Percentiles rank a stretch among this genome's conserved stretches.
Conservation (phyloP, 2,329 filamentous ascomycete species). For the Botryosphaeria agaves region DNA sequence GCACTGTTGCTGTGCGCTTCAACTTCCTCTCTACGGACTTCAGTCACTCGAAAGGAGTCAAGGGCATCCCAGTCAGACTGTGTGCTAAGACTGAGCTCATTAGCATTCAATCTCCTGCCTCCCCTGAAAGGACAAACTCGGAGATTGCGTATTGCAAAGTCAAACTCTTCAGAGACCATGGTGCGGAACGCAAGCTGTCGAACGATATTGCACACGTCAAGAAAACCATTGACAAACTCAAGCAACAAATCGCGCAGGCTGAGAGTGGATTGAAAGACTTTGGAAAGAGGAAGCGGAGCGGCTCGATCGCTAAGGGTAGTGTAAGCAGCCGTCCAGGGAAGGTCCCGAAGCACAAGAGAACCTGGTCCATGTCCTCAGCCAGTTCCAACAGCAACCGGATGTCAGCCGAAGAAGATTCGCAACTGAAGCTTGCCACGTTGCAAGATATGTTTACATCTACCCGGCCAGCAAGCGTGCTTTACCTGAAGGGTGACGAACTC, state of each 20-base stretch:
- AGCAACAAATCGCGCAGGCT: constrained; percentile 74
- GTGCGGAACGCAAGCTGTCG: constrained; percentile 83
- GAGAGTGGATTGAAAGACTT: constrained; percentile 42
- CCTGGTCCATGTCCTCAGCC: constrained; percentile 81
- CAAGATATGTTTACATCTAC: constrained; percentile 86
- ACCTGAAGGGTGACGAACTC: constrained; percentile 56
- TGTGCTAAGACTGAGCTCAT: constrained; percentile 76
- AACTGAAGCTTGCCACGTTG: constrained; percentile 58
- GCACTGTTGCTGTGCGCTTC: constrained; percentile 80
- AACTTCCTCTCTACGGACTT: constrained; percentile 98
- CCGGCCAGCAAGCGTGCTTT: constrained; percentile 59
- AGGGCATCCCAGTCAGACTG: constrained; percentile 84
- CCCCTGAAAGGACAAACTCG: constrained; percentile 23
- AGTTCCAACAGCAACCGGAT: constrained; percentile 24
- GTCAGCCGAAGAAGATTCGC: constrained; percentile 49
- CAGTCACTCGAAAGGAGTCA: constrained; percentile 96
- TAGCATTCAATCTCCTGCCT: constrained; percentile 29
- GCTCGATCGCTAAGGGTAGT: constrained; percentile 28
- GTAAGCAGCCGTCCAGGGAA: constrained; percentile 53
- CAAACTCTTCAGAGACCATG: constrained; percentile 91
- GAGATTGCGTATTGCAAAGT: constrained; percentile 94
- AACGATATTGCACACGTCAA: constrained; percentile 92
- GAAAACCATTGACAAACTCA: constrained; percentile 90
- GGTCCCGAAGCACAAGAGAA: constrained; percentile 75
- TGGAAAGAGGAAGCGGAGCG: constrained; percentile 43